A percentile compares a stretch with the other conserved stretches of the same genome.
These are phyloP conservation scores for Cryphonectria japonica DNA, from an alignment of 2,329 filamentous ascomycete genomes.

Conservation along the genomic window DNA sequence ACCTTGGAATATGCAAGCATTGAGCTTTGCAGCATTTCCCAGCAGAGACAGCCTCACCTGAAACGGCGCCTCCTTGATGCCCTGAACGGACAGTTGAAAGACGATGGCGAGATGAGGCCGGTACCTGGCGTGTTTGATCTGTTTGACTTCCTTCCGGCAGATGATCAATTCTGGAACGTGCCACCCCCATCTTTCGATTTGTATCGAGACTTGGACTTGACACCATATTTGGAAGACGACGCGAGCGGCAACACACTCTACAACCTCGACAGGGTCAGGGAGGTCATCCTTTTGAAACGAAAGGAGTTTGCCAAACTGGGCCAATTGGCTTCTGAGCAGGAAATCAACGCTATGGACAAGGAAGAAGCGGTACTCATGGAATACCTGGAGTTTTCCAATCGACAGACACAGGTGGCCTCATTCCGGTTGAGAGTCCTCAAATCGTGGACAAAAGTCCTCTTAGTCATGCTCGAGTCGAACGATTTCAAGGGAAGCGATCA, in stretches of 20 bases:
- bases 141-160: conserved; percentile 78
- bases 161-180: conserved; percentile 51
- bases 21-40: conserved; percentile 79
- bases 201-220: conserved; percentile 70
- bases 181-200: conserved; percentile 59
- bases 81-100: conserved; percentile 75
- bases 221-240: conserved; percentile 64
- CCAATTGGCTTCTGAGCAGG: conserved; percentile 53
- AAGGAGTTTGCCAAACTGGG: conserved; percentile 61
- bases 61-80: conserved; percentile 72
- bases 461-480: conserved; percentile 81
- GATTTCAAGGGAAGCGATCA: conserved; percentile 75
- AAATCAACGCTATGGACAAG: conserved; percentile 54
- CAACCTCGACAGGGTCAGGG: conserved; percentile 70
- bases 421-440: conserved; percentile 70
- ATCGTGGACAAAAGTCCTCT: conserved; percentile 83
- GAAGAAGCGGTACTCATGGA: conserved; percentile 65
- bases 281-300: conserved; percentile 73
- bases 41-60: conserved; percentile 70
- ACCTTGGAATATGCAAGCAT: conserved; percentile 83
- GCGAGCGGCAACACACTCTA: conserved; percentile 63
- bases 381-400: conserved; percentile 67
- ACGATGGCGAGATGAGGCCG: conserved; percentile 65
- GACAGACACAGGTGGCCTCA: conserved; percentile 59
- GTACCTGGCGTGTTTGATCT: conserved; percentile 86